These are phyloP conservation scores for Penicillium concentricum DNA, from an alignment of 2,329 filamentous ascomycete genomes.

Conservation along the genomic window DNA sequence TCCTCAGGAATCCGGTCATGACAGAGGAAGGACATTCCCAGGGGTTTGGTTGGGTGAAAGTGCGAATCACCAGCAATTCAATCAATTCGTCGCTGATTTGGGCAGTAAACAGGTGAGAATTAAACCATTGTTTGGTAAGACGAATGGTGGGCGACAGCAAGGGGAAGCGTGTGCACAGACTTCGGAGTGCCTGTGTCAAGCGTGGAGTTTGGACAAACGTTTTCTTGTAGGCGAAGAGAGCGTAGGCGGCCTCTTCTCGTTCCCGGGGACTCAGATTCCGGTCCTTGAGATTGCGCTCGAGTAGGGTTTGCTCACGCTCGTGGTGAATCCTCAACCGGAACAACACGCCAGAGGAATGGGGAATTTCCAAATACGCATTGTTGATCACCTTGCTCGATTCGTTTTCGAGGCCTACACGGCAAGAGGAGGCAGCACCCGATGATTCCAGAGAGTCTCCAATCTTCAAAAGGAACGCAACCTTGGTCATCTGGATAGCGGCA, in stretches of 20 bases:
- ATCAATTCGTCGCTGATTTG: conserved; percentile 79
- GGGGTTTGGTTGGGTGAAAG: conserved; percentile 78
- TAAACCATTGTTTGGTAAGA: conserved; percentile 86
- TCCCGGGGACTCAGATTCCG: conserved; percentile 64
- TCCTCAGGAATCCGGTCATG: conserved; percentile 77
- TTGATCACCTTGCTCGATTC: conserved; percentile 68
- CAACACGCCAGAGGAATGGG: conserved; percentile 66
- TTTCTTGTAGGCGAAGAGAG: conserved; percentile 69
- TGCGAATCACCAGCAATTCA: conserved; percentile 75
- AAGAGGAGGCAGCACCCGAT: conserved; percentile 57
- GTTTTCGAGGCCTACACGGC: conserved; percentile 79
- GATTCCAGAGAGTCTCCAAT: conserved; percentile 71
- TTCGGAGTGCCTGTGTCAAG: conserved; percentile 78
- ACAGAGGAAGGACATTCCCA: conserved; percentile 75
- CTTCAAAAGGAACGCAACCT: conserved; percentile 78
- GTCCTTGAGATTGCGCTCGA: conserved; percentile 76
- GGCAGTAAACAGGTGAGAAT: conserved; percentile 71
- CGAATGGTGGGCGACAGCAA: conserved; percentile 79
- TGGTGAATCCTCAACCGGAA: conserved; percentile 88
- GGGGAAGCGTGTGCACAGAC: conserved; percentile 75
- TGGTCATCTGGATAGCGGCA: conserved; percentile 86
- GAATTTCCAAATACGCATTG: conserved; percentile 76
- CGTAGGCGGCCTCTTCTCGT: conserved; percentile 67
- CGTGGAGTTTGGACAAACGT: conserved; percentile 70
- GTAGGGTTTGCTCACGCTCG: conserved; percentile 77